Evolutionary conservation across 106 monocot genomes (phyloP), one percentile per base, ranked within the genome.

Genomic region (Xerophyta viscosa): DNA sequence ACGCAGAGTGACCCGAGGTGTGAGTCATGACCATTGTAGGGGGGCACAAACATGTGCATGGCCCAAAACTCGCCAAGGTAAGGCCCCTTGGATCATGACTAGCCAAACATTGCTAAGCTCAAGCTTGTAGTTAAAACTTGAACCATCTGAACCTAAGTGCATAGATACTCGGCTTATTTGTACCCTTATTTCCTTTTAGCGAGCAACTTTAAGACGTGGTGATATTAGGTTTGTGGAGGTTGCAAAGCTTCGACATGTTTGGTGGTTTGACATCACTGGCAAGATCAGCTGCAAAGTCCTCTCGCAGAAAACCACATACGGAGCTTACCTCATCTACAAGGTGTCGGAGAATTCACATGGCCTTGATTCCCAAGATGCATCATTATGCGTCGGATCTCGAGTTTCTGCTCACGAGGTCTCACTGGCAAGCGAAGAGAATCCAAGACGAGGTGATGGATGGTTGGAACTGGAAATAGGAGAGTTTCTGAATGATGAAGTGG

Each of bases 181-280:
- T 2, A 11, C 9, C 39, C 9, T 42, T 13, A 6, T 57, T 41
- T 24, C 24, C 13, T 22, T 41, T 15, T 1, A 23, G 5, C 28
- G 14, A 30, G 27, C 2, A 23, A 4, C 4, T 46, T 46, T 7
- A 49, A 49, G 23, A 9, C 19, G 8, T 23, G 2, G 6, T 49
- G 8, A 21, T 23, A 22, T 20, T 20, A 87, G 94, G 70, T 94
- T 94, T 52, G 14, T 60, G 0, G 81, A 88, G 63, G 94, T 76
- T 2, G 94, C 88, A 17, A 58, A 56, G 36, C 84, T 94, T 0
- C 0, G 66, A 13, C 4, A 24, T 29, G 94, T 88, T 1, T 84
- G 76, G 48, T 88, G 88, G 88, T 31, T 92, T 31, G 80, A 83
- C 66, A 73, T 92, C 24, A 27, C 28, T 7, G 79, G 73, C 27